Base-by-base conservation (phyloP, 2,329 filamentous ascomycete species). In the Fusarium agapanthi region DNA sequence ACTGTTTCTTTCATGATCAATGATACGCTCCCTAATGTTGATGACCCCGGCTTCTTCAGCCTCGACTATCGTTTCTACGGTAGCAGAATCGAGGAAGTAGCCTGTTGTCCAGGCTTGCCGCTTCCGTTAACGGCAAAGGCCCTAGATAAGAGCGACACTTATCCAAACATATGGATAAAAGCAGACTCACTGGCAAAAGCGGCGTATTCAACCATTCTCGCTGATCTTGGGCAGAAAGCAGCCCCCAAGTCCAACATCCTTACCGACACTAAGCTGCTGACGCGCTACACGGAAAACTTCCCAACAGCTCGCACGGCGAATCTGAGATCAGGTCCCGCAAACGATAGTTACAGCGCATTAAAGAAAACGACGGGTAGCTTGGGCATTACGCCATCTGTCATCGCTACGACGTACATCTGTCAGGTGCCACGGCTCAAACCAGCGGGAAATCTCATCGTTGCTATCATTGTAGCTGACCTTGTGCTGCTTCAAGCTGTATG, bases 81-180 rank as follows among this genome's bases (percentile, higher is more conserved):
- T 3, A 54, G 20, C 2, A 28, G 0, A 1, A 40, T 54, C 6
- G 0, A 13, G 1, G 24, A 54, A 1, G 50, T 40, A 5, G 50
- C 50, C 14, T 54, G 50, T 6, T 54, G 50, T 6, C 50, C 50
- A 2, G 2, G 2, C 0, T 10, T 40, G 1, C 50, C 34, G 20
- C 14, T 3, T 6, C 50, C 50, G 0, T 18, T 40, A 2, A 38
- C 34, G 3, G 50, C 34, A 28, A 40, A 38, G 11, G 20, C 8
- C 0, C 14, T 54, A 3, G 15, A 28, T 14, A 28, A 7, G 11
- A 40, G 7, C 20, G 24, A 54, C 4, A 28, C 24, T 1, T 28
- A 54, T 13, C 34, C 50, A 11, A 38, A 54, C 6, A 28, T 54
- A 28, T 54, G 50, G 50, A 10, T 37, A 5, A 40, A 54, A 22